Percentiles rank a stretch among this genome's conserved stretches.
Conservation (phyloP, 202 grass and related monocot species). For the Cymbopogon flexuosus region DNA sequence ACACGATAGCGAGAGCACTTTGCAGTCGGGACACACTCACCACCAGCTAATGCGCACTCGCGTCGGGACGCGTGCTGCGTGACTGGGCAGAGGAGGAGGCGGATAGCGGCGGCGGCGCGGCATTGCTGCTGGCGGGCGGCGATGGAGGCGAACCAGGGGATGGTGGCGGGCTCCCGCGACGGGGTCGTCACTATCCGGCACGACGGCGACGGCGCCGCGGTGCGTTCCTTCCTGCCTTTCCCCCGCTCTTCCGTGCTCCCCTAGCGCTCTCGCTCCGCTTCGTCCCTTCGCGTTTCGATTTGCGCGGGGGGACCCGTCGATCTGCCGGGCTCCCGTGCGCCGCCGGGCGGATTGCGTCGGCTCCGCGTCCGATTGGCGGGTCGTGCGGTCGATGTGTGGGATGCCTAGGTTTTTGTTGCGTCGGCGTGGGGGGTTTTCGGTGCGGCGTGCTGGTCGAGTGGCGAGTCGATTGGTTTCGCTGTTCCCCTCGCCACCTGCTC, state of each 20-base stretch:
- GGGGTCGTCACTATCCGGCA: conserved; percentile 48
- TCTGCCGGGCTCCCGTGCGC: neutral
- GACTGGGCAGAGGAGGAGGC: too few species aligned
- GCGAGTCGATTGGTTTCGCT: neutral
- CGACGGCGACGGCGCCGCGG: conserved; percentile 33
- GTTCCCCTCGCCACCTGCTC: too few species aligned
- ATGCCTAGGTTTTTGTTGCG: neutral
- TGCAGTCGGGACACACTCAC: neutral
- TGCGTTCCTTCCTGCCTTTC: neutral
- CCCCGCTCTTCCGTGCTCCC: neutral
- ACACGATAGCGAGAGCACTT: neutral
- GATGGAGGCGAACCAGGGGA: conserved; percentile 45
- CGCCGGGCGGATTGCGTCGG: neutral
- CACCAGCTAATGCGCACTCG: conserved; percentile 10
- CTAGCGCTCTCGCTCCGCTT: neutral
- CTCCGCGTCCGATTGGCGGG: neutral
- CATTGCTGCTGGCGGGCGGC: neutral
- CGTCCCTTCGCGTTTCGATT: neutral
- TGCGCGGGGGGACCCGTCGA: neutral
- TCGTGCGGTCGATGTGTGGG: neutral
- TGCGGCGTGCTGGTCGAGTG: neutral
- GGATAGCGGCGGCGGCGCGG: neutral
- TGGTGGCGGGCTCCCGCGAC: conserved; percentile 47
- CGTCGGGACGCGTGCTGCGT: neutral
- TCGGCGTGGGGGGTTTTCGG: neutral